Evolutionary conservation across 495 filamentous ascomycete species (phyloP).

Genomic region (Platismatia glauca): DNA sequence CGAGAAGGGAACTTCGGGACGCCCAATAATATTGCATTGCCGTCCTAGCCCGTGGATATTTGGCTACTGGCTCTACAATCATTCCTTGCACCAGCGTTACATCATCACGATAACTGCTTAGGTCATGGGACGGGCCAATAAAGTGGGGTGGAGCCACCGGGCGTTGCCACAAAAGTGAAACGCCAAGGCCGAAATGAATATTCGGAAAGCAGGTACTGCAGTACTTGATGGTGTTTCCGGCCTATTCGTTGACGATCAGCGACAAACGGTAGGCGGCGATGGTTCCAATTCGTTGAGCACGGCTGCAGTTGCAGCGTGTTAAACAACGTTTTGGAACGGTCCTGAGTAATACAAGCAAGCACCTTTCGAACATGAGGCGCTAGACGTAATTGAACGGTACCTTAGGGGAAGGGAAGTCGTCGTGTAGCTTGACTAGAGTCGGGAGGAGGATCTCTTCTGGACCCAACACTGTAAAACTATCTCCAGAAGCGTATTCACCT

Average conservation of each 20-base stretch:
- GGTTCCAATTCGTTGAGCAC: slow-evolving; percentile 62
- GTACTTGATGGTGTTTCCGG: slow-evolving; percentile 69
- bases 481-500: slow-evolving; percentile 14
- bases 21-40: slow-evolving; percentile 59
- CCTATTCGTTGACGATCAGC: slow-evolving; percentile 67
- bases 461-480: slow-evolving; percentile 57
- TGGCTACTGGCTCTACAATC: slow-evolving; percentile 55
- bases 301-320: slow-evolving; percentile 67
- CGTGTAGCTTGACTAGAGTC: slow-evolving; percentile 59
- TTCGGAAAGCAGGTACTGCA: slow-evolving; percentile 41
- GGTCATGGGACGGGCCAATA: background rate
- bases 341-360: slow-evolving; percentile 25
- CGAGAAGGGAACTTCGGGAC: slow-evolving; percentile 80
- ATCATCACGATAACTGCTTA: background rate
- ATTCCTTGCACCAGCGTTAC: background rate
- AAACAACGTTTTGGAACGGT: slow-evolving; percentile 78
- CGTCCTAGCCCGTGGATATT: slow-evolving; percentile 62
- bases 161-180: background rate
- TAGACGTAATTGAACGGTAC: slow-evolving; percentile 29
- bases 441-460: slow-evolving; percentile 78
- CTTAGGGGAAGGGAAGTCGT: slow-evolving; percentile 74
- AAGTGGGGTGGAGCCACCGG: background rate
- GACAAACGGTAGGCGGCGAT: slow-evolving; percentile 76
- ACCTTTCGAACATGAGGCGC: background rate
- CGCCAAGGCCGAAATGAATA: background rate